These are phyloP conservation scores for Ephemerocybe angulata DNA, from an alignment of 768 basidiomycete genomes.

Conservation along the genomic window DNA sequence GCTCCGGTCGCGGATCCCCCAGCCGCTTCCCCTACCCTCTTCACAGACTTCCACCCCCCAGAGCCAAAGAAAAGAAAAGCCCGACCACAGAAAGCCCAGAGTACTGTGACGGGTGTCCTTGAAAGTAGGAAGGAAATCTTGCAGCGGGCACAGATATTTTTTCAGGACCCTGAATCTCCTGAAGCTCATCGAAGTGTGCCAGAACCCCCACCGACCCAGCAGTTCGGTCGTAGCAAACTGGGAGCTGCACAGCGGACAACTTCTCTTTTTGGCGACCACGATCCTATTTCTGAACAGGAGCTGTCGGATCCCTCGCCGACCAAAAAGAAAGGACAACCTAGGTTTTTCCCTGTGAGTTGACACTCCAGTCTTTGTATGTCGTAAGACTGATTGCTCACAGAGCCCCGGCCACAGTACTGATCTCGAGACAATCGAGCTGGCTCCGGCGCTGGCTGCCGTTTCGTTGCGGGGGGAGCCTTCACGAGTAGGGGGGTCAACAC, in stretches of 20 bases:
- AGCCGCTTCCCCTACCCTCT: slow-evolving; percentile 31
- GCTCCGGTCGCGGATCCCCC: slow-evolving; percentile 14
- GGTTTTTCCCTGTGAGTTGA: neutral
- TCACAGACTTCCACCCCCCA: slow-evolving; percentile 1
- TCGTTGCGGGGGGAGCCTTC: neutral
- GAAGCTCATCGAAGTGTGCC: neutral
- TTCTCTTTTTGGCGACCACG: neutral
- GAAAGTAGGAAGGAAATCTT: slow-evolving; percentile 45
- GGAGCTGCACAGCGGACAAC: neutral
- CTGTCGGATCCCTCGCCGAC: neutral
- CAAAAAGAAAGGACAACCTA: neutral
- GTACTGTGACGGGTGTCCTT: slow-evolving; percentile 44
- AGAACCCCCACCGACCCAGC: neutral
- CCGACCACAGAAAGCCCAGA: slow-evolving; percentile 32
- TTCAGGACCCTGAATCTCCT: slow-evolving; percentile 12
- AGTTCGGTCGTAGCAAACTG: slow-evolving; percentile 3
- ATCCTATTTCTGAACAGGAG: neutral
- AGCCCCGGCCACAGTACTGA: slow-evolving; percentile 1
- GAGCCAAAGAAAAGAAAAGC: slow-evolving; percentile 43
- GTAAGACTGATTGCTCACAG: slow-evolving; percentile 2
- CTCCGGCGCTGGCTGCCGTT: neutral
- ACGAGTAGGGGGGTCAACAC: neutral
- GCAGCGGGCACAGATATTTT: slow-evolving; percentile 32
- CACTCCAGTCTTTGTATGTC: neutral
- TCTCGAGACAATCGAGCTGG: neutral